A percentile compares a stretch with the other conserved stretches of the same genome.
These are phyloP conservation scores for Dittrichia graveolens DNA, from an alignment of 129 eudicot species.

Conservation along the genomic window DNA sequence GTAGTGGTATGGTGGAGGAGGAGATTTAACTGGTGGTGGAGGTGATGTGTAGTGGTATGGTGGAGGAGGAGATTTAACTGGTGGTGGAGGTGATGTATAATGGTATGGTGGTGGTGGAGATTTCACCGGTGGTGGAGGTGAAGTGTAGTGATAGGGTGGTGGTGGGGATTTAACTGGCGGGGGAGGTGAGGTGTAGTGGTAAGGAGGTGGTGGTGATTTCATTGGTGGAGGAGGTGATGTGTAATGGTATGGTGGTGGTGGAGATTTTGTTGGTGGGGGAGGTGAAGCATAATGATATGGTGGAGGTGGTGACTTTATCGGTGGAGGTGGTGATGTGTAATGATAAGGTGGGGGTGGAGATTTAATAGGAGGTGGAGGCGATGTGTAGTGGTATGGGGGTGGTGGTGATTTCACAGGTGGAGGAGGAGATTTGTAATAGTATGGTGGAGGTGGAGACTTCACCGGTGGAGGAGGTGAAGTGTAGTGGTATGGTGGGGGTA, in stretches of 20 bases:
- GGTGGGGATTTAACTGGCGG: conserved; percentile 30
- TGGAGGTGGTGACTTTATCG: conserved; percentile 22
- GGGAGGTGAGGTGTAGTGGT: conserved; percentile 21
- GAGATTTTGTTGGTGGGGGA: conserved; percentile 17
- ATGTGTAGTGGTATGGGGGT: conserved; percentile 11
- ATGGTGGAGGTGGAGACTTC: conserved; percentile 7
- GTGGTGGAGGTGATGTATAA: conserved; percentile 34
- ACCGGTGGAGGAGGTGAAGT: conserved; percentile 19
- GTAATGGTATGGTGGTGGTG: conserved; percentile 36
- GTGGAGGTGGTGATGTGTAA: conserved; percentile 20
- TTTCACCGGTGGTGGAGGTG: conserved; percentile 18
- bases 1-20: conserved; percentile 32
- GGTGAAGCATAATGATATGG: conserved; percentile 29
- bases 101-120: conserved; percentile 30
- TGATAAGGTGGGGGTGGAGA: conserved; percentile 19
- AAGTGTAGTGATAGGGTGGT: conserved; percentile 31
- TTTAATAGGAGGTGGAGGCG: conserved; percentile 21
- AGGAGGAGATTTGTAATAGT: conserved; percentile 23
- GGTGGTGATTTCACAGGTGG: conserved; percentile 17
- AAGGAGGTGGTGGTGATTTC: conserved; percentile 23
- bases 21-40: neutral
- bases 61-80: conserved; percentile 19
- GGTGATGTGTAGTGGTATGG: conserved; percentile 30
- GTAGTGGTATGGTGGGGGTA: conserved; percentile 24
- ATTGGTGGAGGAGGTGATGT: conserved; percentile 18